Evolutionary conservation across 495 filamentous ascomycete genomes (phyloP), one percentile per base, ranked within the genome.

Genomic region (Cercophora newfieldiana): DNA sequence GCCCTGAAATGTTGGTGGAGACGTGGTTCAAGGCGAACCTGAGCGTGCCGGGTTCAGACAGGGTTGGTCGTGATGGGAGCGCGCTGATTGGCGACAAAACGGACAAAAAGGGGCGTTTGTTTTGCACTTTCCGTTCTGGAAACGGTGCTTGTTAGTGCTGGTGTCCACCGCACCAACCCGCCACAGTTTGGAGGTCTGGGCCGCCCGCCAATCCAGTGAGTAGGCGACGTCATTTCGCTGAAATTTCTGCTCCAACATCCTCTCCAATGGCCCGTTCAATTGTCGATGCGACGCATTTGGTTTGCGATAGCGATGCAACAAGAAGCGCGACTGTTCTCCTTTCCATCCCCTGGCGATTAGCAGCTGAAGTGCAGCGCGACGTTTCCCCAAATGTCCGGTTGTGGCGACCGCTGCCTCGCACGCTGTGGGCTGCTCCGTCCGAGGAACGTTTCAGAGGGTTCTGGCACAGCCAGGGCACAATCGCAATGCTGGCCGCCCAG

Each of bases 191-290:
- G 44, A 8, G 8, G 18, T 24, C 50, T 22, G n/a, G 50, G 21
- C 50, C n/a, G 14, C 50, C 50, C n/a, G 10, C 16, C 21, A 3
- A 3, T 7, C 19, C 50, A 22, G n/a, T 61, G 26, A 8, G 14
- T 10, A 10, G 48, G 57, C 25, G 57, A 67, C 59, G 59, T 67
- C 59, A 67, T 49, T 67, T 67, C 63, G 53, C 54, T 55, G 65
- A 63, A 44, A 67, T 67, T 63, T 63, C 47, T n/a, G 19, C 59
- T 53, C 25, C 58, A 47, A 37, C 47, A n/a, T 24, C 54, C 49
- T 50, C 22, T 21, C 30, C 24, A 21, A 2, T 21, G 25, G 16
- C 7, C 12, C n/a, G 50, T 19, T 7, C 50, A 22, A 5, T 53
- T 8, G 16, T 8, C 12, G 10, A 44, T 14, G 18, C 37, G 37